These are phyloP conservation scores for Isatis tinctoria DNA, from an alignment of 345 rosid species.

Conservation along the genomic window DNA sequence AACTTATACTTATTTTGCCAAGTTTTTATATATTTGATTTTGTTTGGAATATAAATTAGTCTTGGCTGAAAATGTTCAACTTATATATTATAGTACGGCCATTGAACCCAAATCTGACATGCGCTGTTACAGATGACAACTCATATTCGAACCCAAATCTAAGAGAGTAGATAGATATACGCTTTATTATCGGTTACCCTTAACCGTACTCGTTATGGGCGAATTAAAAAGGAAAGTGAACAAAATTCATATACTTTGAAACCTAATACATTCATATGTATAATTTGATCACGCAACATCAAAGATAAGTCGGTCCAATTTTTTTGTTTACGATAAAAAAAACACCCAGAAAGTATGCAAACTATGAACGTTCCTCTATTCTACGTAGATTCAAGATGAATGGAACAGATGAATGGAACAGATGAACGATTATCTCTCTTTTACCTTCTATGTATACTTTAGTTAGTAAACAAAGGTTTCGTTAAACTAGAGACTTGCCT, in stretches of 20 bases:
- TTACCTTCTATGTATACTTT: slow-evolving; percentile 11
- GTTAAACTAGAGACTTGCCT: slow-evolving; percentile 15
- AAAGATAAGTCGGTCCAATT: background rate
- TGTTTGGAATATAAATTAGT: background rate
- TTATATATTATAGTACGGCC: background rate
- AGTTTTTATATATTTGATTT: too few relatives aligned
- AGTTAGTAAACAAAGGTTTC: slow-evolving; percentile 20
- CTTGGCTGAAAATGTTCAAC: background rate
- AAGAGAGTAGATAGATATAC: background rate
- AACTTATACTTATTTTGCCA: too few relatives aligned
- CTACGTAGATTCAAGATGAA: background rate
- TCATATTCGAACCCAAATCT: background rate
- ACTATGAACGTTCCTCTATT: background rate
- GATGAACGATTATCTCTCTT: slow-evolving; percentile 13
- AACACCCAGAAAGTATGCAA: background rate
- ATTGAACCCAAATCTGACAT: background rate
- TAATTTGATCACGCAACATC: background rate
- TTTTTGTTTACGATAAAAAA: background rate
- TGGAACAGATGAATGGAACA: slow-evolving; percentile 20
- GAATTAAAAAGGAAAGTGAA: background rate
- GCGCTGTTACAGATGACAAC: background rate
- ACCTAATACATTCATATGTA: background rate
- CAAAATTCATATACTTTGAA: background rate
- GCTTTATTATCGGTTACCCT: background rate
- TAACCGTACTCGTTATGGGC: background rate